Percentiles rank a stretch among this genome's conserved stretches.
Evolutionary conservation across 108 stramenopile genomes (phyloP).

Genomic region (Discostella pseudostelligera): DNA sequence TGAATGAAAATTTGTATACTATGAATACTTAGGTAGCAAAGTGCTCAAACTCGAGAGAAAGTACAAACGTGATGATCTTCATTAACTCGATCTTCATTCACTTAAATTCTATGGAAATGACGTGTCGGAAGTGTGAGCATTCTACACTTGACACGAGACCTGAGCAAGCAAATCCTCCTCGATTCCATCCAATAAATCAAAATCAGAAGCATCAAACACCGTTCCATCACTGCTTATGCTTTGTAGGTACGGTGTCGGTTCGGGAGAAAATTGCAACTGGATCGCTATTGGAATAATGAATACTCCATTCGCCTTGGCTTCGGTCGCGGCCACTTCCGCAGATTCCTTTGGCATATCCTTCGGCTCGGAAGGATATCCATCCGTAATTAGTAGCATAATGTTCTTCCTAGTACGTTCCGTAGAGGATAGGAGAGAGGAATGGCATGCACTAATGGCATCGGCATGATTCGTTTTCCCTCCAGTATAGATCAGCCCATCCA

Average conservation of each 20-base stretch:
- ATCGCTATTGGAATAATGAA: constrained; percentile 44
- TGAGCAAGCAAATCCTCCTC: constrained; percentile 23
- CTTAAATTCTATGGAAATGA: no score
- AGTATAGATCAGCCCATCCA: constrained; percentile 14
- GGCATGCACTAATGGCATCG: constrained; percentile 33
- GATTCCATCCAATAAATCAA: constrained; percentile 25
- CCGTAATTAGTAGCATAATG: constrained; percentile 35
- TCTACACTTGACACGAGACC: constrained; percentile 28
- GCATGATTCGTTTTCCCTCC: constrained; percentile 42
- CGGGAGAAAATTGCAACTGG: not conserved
- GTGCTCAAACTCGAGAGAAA: no score
- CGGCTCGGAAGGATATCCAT: constrained; percentile 37
- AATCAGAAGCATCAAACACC: constrained; percentile 36
- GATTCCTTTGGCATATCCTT: constrained; percentile 4
- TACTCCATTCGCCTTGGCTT: constrained; percentile 22
- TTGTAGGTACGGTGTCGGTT: constrained; percentile 15
- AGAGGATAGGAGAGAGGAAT: constrained; percentile 12
- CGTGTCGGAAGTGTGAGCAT: not conserved
- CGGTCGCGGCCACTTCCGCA: constrained; percentile 16
- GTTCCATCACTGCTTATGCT: constrained; percentile 24
- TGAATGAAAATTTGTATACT: no score
- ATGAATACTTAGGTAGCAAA: no score
- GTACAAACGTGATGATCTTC: no score
- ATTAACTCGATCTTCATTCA: no score
- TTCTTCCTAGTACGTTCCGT: constrained; percentile 18